Evolutionary conservation across 2,329 filamentous ascomycete species (phyloP).

Genomic region (Trichoderma hamatum): DNA sequence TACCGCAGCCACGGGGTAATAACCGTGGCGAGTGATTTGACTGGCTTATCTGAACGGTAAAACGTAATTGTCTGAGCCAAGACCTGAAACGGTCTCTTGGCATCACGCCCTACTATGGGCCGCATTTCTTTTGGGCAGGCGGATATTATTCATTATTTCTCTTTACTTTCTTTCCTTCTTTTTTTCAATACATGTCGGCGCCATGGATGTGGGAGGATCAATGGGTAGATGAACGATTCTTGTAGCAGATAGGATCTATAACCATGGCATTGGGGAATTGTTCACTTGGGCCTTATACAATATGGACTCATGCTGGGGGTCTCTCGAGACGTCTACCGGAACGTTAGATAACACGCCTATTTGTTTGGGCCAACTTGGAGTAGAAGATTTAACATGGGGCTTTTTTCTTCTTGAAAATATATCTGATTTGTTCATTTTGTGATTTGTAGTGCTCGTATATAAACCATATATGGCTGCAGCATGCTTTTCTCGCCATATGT

Average conservation of each 20-base stretch:
- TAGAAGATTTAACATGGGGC: background rate
- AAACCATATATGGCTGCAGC: background rate
- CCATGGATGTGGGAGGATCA: background rate
- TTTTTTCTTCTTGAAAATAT: background rate
- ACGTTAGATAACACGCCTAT: constrained; percentile 4
- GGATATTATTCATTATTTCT: background rate
- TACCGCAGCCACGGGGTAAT: constrained; percentile 37
- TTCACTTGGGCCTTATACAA: constrained; percentile 3
- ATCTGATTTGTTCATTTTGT: background rate
- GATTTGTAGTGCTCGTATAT: background rate
- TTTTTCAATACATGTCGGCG: constrained; percentile 10
- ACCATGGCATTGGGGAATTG: background rate
- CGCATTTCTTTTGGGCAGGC: constrained; percentile 10
- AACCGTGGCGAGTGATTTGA: constrained; percentile 36
- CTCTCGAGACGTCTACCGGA: background rate
- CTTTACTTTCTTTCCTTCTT: background rate
- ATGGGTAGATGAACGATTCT: constrained; percentile 6
- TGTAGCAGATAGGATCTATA: background rate
- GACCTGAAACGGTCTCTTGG: constrained; percentile 38
- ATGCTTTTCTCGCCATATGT: background rate
- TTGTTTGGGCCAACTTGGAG: background rate
- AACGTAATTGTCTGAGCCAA: constrained; percentile 36
- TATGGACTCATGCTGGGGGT: constrained; percentile 8
- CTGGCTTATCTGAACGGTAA: constrained; percentile 32
- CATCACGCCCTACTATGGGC: constrained; percentile 22